Evolutionary conservation across 75 land plant species (phyloP), one percentile per base, ranked within the genome.

Genomic region (Pseudotsuga menziesii): DNA sequence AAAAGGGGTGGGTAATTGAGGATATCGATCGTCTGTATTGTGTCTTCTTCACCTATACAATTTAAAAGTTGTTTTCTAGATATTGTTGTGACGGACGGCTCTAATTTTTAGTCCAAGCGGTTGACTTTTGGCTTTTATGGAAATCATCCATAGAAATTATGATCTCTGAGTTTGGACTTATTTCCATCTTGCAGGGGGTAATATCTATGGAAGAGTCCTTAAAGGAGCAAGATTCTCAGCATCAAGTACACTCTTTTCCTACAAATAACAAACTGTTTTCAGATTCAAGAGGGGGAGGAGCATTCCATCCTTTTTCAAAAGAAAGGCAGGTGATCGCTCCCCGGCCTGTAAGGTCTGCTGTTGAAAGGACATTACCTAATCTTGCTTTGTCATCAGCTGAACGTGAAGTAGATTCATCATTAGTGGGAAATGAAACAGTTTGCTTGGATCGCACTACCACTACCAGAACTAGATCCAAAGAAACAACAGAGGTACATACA

Each of bases 301-400:
- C 98, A 20, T 97, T 97, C 76, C 79, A 77, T 58, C 99, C 99
- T 11, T 97, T 97, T 83, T 82, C 84, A 11, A 90, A 89, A 74
- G 94, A 89, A 29, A 74, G 83, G 75, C 87, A 73, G 59, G 27
- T 58, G 1, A 57, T 36, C 70, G 14, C 64, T 6, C 27, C 58
- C 59, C 64, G 62, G 22, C 19, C 58, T 66, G 35, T 60, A 19
- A 57, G 54, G 15, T 76, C 84, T 17, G 26, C 52, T 25, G 35
- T 56, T 41, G 75, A 48, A 6, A 73, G 54, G 11, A 74, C 20
- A 23, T 66, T 82, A 11, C 82, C 91, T 0, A 91, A 91, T 41
- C 61, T 93, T 79, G 91, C 89, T 8, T 80, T 91, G 29, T 85
- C 91, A 23, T 79, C 93, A 0, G 32, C 76, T 9, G 87, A 86